Conservation (phyloP, 164 flowering plant genomes). For the Houttuynia cordata region DNA sequence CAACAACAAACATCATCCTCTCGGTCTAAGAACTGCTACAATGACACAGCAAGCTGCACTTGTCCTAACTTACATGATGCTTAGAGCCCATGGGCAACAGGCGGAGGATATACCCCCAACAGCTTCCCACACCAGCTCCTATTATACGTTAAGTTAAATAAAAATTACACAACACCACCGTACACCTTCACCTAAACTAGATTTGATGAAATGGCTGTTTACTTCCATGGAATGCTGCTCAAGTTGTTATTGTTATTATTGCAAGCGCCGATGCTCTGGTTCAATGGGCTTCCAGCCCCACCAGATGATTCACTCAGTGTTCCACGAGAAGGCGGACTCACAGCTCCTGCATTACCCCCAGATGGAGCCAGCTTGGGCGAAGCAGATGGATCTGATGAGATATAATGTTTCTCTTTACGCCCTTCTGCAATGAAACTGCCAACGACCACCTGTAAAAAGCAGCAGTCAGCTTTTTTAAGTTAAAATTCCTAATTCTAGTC, state of each 20-base stretch:
- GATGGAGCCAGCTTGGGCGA: constrained; percentile 16
- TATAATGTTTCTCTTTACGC: constrained; percentile 34
- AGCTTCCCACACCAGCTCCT: neutral
- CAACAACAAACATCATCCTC: too few relatives aligned
- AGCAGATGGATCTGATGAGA: constrained; percentile 29
- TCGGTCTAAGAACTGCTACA: too few relatives aligned
- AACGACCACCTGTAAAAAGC: constrained; percentile 55
- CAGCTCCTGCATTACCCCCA: constrained; percentile 30
- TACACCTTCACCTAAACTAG: neutral
- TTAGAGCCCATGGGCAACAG: too few relatives aligned
- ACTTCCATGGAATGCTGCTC: constrained; percentile 61
- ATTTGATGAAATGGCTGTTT: neutral
- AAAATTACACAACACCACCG: neutral
- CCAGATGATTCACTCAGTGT: constrained; percentile 79
- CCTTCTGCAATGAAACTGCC: constrained; percentile 64
- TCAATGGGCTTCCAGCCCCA: constrained; percentile 75
- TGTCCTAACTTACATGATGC: too few relatives aligned
- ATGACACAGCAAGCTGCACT: too few relatives aligned
- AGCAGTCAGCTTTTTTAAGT: neutral
- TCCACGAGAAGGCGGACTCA: constrained; percentile 70
- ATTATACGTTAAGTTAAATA: neutral
- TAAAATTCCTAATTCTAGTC: too few relatives aligned
- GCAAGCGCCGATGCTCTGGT: constrained; percentile 53
- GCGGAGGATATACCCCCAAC: too few relatives aligned
- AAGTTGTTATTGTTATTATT: constrained; percentile 39